Base-by-base conservation (phyloP, 1,284 basidiomycete species). In the Trichosporon coremiiforme region DNA sequence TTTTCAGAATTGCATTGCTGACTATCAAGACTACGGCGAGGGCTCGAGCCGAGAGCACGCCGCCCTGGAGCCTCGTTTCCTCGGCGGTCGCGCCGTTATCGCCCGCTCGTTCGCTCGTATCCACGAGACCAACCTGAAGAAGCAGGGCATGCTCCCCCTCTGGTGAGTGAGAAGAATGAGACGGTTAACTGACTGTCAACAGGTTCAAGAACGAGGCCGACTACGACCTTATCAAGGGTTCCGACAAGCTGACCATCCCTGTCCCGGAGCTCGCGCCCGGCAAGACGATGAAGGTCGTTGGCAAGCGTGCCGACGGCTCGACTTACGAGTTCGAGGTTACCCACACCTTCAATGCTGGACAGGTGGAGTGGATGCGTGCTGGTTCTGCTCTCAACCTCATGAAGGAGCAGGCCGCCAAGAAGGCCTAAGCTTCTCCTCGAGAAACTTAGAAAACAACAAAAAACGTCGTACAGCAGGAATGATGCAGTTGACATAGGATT, bases 41-140 rank as follows among this genome's bases (percentile, higher is more conserved):
- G 95, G 95, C 77, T 97, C 94, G 38, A 97, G 95, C 71, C 93
- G 95, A 85, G 95, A 98, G 85, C 95, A 97, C 86, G 96, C 95
- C 78, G 96, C 95, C 69, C 91, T 98, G 69, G 95, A 98, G 87
- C 95, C 96, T 64, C 92, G 96, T 72, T 98, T 91, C 90, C 90
- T 98, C 75, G 95, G 95, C 80, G 95, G 94, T 78, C 87, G 92
- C 71, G 96, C 96, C 64, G 93, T 98, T 86, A 96, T 99, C 84
- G 91, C 91, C 80, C 90, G 94, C 81, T 94, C 91, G 47, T 97
- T 97, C 84, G 95, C 95, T 65, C 93, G 95, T 86, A 98, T 98
- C 85, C 95, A 98, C 87, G 94, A 98, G 89, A 85, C 85, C 83
- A 97, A 97, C 89, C 87, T 96, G 87, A 96, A 96, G 91, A 97